Evolutionary conservation across 208 protist genomes (phyloP).

Genomic region (Acanthamoeba lenticulata): DNA sequence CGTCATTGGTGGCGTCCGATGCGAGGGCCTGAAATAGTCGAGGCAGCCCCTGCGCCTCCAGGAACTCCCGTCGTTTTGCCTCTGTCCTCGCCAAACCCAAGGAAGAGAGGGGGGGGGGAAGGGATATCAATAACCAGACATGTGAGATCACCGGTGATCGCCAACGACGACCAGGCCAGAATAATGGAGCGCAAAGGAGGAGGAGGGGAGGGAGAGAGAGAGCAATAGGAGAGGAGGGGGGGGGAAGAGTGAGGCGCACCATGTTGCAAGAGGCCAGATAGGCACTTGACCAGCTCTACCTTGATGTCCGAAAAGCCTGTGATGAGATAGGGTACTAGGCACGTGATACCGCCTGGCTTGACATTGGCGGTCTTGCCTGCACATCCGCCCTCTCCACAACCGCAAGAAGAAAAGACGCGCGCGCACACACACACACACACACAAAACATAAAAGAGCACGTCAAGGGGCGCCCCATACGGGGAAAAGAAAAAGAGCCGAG

Average conservation of each 20-base stretch:
- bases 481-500: too few species aligned
- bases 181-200: too few species aligned
- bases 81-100: background rate
- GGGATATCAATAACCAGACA: background rate
- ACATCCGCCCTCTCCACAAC: background rate
- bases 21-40: background rate
- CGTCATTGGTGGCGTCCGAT: background rate
- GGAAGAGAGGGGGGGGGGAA: background rate
- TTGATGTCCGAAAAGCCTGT: background rate
- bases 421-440: too few species aligned
- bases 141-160: background rate
- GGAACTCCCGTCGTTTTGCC: background rate
- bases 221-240: too few species aligned
- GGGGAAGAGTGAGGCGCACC: background rate
- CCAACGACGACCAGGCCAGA: too few species aligned
- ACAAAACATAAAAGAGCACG: too few species aligned
- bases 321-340: background rate
- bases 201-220: too few species aligned
- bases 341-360: background rate
- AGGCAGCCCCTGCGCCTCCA: background rate
- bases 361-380: background rate
- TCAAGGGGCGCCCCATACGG: too few species aligned
- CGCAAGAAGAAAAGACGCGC: too few species aligned
- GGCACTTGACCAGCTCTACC: background rate
- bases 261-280: background rate